These are phyloP conservation scores for Hylodesmum podocarpum DNA, from an alignment of 306 rosid species.

Conservation along the genomic window DNA sequence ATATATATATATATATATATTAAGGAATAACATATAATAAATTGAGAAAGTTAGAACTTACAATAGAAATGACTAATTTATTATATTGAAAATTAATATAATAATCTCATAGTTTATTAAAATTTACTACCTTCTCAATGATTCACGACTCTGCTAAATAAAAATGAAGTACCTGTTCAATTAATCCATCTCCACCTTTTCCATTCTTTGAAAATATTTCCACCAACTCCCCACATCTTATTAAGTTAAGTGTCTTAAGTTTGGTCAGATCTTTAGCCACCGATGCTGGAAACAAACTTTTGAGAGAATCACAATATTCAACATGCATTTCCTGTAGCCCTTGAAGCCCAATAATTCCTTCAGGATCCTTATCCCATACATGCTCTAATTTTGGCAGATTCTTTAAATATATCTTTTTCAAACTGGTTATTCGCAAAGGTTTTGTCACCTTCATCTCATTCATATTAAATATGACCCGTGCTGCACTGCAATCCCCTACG, in stretches of 20 bases:
- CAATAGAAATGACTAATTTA: too few species aligned
- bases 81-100: too few species aligned
- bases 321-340: background rate
- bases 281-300: conserved; percentile 26
- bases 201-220: background rate
- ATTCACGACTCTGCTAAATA: too few species aligned
- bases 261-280: background rate
- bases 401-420: background rate
- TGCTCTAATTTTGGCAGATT: conserved; percentile 12
- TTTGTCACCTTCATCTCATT: background rate
- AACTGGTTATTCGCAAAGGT: background rate
- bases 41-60: too few species aligned
- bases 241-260: background rate
- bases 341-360: background rate
- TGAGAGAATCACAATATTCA: background rate
- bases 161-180: too few species aligned
- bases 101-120: too few species aligned
- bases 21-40: too few species aligned
- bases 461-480: conserved; percentile 5
- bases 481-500: background rate
- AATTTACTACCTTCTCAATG: too few species aligned
- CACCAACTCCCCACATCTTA: background rate
- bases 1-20: too few species aligned
- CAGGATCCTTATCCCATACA: conserved; percentile 23
- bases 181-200: background rate